Evolutionary conservation across 495 filamentous ascomycete species (phyloP).

Genomic region (Aspergillus ostianus): DNA sequence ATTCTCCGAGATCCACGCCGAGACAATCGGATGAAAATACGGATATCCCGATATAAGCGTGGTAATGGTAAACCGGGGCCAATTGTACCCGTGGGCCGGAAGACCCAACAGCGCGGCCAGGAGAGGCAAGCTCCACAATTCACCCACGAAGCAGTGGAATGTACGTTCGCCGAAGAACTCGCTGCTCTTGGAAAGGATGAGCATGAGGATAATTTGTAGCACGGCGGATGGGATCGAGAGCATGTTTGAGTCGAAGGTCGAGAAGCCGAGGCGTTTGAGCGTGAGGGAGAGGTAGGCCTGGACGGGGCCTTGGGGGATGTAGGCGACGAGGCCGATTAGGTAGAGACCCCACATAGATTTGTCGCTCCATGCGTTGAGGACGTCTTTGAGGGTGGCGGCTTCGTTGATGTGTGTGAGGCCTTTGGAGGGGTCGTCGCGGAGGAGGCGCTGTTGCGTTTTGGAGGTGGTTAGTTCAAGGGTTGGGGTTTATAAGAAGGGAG

Average conservation of each 20-base stretch:
- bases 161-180: constrained; percentile 46
- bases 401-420: constrained; percentile 36
- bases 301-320: constrained; percentile 45
- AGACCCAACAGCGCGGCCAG: constrained; percentile 37
- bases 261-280: constrained; percentile 40
- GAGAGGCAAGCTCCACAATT: constrained; percentile 48
- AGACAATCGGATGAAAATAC: constrained; percentile 46
- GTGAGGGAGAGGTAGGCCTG: constrained; percentile 42
- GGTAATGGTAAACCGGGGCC: constrained; percentile 39
- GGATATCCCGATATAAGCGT: constrained; percentile 45
- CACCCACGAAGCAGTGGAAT: constrained; percentile 41
- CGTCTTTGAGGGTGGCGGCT: constrained; percentile 26
- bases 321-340: constrained; percentile 46
- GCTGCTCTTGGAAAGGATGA: constrained; percentile 39
- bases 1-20: constrained; percentile 43
- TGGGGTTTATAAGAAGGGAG: neutral
- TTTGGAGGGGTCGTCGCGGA: constrained; percentile 56
- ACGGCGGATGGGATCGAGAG: constrained; percentile 43
- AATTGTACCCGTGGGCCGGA: constrained; percentile 33
- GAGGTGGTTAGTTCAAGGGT: neutral
- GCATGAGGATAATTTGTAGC: constrained; percentile 45
- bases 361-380: constrained; percentile 32
- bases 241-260: constrained; percentile 47
- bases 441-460: constrained; percentile 26
- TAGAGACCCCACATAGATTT: constrained; percentile 44